Evolutionary conservation across 164 flowering plant species (phyloP).

Genomic region (Vitis cinerea): DNA sequence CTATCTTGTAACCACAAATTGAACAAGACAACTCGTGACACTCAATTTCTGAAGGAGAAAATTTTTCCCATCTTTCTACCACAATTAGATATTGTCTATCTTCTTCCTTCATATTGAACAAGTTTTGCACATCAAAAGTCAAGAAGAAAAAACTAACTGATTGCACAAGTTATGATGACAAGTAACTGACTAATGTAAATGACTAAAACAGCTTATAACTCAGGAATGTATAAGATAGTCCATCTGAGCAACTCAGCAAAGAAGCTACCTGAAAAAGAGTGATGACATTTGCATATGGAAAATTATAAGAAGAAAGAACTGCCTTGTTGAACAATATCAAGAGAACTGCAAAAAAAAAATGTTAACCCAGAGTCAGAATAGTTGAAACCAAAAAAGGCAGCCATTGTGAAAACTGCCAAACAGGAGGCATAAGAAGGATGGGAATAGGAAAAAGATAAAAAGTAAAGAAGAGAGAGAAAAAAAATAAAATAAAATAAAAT

Average conservation of each 20-base stretch:
- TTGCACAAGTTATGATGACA: too few relatives aligned
- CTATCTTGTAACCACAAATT: too few relatives aligned
- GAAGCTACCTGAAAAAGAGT: slow-evolving; percentile 46
- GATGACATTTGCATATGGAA: slow-evolving; percentile 46
- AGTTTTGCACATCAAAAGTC: too few relatives aligned
- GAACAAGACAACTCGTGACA: too few relatives aligned
- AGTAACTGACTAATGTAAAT: background rate
- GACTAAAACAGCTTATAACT: background rate
- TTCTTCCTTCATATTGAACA: too few relatives aligned
- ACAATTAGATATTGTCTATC: too few relatives aligned
- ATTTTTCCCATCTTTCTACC: too few relatives aligned
- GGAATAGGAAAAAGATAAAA: background rate
- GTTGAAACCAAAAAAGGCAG: background rate
- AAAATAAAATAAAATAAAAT: background rate
- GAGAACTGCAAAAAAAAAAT: slow-evolving; percentile 34
- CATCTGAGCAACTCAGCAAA: slow-evolving; percentile 2
- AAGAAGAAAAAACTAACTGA: too few relatives aligned
- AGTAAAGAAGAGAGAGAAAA: background rate
- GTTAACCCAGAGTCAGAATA: slow-evolving; percentile 2
- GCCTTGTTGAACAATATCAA: slow-evolving; percentile 52
- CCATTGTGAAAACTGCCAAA: background rate
- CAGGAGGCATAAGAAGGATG: background rate
- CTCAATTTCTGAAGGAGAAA: too few relatives aligned
- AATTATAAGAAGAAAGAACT: slow-evolving; percentile 46
- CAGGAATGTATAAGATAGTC: background rate